Evolutionary conservation across 1,284 basidiomycete species (phyloP), one percentile per base, ranked within the genome.

Genomic region (Hypsizygus ulmarius): DNA sequence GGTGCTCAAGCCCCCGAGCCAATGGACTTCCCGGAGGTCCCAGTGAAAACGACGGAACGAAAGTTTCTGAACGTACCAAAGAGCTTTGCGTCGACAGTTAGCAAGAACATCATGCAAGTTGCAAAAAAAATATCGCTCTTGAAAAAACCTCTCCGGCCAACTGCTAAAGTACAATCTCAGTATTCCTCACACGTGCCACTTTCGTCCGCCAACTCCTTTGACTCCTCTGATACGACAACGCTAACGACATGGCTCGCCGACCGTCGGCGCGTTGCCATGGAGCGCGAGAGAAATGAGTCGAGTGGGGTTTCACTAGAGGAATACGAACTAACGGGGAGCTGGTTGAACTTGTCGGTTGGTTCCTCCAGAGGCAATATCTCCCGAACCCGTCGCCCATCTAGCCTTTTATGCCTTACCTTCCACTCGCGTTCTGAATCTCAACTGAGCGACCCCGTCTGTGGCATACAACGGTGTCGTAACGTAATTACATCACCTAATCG

Each of bases 321-420:
- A 37, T 77, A 78, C 48, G 77, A 79, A 50, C 59, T 64, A 15
- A 57, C 56, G 43, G 77, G 75, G 2, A 78, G 77, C 50, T 78
- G 76, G 77, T 64, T 68, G 14, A 62, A 72, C 53, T 32, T 68
- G 57, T 47, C 64, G 36, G 36, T 37, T 27, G 8, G 29, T 44
- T 18, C 42, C 21, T 32, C 25, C 16, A 11, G 34, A 27, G 9
- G 12, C 42, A 12, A 12, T 12, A 37, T 42, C 40, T 25, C 19
- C 15, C 29, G 10, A 25, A 25, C 15, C 5, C 5, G 3, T 12
- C 25, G 29, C 25, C 33, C 40, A 14, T 16, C 28, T 18, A 32
- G 8, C 16, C 10, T 30, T 10, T 8, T 16, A 16, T 8, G 28
- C 3, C 29, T 12, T 32, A 36, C 11, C 27, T 15, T 49, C 34